Evolutionary conservation across 805 yeast species (phyloP).

Genomic region (Suhomyces faveliae): DNA sequence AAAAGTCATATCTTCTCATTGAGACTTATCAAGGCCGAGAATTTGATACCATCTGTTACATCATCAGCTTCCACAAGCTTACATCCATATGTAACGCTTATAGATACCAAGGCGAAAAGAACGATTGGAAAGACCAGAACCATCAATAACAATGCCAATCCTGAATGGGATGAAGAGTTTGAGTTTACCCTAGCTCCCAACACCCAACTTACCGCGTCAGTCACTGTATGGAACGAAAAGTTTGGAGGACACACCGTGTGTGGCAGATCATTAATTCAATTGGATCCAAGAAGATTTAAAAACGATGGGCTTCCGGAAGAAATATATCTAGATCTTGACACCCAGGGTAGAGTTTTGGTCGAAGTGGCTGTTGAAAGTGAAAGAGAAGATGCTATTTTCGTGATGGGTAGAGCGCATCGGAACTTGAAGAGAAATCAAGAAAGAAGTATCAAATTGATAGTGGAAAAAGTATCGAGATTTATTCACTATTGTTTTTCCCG

Average conservation of each 20-base stretch:
- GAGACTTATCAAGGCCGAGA: slow-evolving; percentile 61
- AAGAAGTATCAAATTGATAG: slow-evolving; percentile 65
- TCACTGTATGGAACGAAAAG: slow-evolving; percentile 70
- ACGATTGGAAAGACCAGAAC: slow-evolving; percentile 71
- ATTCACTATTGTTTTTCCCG: slow-evolving; percentile 59
- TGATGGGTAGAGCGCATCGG: slow-evolving; percentile 73
- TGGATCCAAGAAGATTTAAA: slow-evolving; percentile 61
- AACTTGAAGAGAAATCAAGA: slow-evolving; percentile 63
- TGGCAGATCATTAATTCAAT: slow-evolving; percentile 59
- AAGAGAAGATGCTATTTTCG: slow-evolving; percentile 74
- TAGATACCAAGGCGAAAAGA: slow-evolving; percentile 52
- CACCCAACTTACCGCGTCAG: slow-evolving; percentile 47
- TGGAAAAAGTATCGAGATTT: slow-evolving; percentile 66
- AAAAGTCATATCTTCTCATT: slow-evolving; percentile 61
- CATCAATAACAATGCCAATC: slow-evolving; percentile 58
- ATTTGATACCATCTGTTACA: slow-evolving; percentile 42
- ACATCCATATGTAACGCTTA: slow-evolving; percentile 61
- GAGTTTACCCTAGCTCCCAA: slow-evolving; percentile 48
- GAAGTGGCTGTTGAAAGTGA: slow-evolving; percentile 79
- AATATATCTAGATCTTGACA: slow-evolving; percentile 55
- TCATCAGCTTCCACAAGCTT: slow-evolving; percentile 32
- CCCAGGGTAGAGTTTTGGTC: slow-evolving; percentile 66
- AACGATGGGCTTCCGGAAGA: slow-evolving; percentile 71
- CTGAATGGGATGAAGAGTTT: slow-evolving; percentile 87
- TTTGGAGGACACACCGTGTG: slow-evolving; percentile 58